Percentiles rank a stretch among this genome's conserved stretches.
Evolutionary conservation across 176 grass and related monocot species (phyloP).

Genomic region (Zoysia pacifica): DNA sequence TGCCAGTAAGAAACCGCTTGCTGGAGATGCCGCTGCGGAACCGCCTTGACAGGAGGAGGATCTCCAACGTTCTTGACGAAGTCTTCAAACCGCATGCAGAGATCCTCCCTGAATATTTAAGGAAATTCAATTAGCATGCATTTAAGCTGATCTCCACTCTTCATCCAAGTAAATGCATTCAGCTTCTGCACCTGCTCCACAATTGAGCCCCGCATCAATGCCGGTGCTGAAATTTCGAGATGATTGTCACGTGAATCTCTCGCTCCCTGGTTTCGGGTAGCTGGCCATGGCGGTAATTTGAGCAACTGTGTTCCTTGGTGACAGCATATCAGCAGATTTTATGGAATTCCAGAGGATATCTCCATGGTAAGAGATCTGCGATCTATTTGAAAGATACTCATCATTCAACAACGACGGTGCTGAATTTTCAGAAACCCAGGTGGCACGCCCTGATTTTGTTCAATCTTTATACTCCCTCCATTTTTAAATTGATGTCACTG

Average conservation of each 20-base stretch:
- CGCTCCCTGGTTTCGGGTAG: too few relatives aligned
- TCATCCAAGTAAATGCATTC: background rate
- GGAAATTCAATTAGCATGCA: background rate
- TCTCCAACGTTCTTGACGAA: conserved; percentile 47
- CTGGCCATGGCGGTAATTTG: too few relatives aligned
- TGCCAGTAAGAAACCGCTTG: conserved; percentile 40
- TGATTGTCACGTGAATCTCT: too few relatives aligned
- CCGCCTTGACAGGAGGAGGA: background rate
- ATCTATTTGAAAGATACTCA: background rate
- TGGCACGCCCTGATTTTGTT: background rate
- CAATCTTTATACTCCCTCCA: background rate
- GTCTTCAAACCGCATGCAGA: conserved; percentile 69
- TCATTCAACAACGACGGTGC: background rate
- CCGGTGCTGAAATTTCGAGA: too few relatives aligned
- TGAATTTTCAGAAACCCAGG: background rate
- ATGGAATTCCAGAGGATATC: background rate
- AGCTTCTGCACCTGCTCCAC: too few relatives aligned
- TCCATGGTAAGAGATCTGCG: background rate
- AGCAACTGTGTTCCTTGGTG: background rate
- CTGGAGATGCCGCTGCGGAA: conserved; percentile 20
- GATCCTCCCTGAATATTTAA: conserved; percentile 1
- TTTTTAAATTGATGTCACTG: too few relatives aligned
- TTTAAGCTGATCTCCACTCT: background rate
- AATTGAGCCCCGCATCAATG: too few relatives aligned
- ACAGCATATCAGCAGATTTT: background rate